Percentiles rank a stretch among this genome's conserved stretches.
phyloP scores from a whole-genome alignment of 306 rosid species.

The Lathyrus oleraceus region DNA sequence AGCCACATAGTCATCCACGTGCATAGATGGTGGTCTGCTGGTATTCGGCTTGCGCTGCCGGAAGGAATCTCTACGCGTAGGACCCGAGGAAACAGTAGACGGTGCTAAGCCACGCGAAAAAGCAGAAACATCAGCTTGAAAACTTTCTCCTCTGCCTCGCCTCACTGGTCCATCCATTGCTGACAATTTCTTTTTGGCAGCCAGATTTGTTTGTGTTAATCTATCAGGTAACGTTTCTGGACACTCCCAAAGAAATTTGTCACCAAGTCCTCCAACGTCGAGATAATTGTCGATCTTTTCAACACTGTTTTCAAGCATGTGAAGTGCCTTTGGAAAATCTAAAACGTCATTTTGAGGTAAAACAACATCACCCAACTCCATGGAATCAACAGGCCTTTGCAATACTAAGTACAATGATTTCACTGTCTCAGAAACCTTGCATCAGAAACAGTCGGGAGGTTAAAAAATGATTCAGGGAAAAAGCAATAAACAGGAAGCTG shows the following conservation, averaged over 20 bases:
- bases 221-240: slow-evolving; percentile 93
- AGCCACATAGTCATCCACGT: slow-evolving; percentile 96
- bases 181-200: slow-evolving; percentile 68
- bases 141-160: slow-evolving; percentile 88
- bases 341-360: slow-evolving; percentile 48
- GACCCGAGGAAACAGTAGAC: slow-evolving; percentile 70
- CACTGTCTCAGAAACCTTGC: slow-evolving; percentile 64
- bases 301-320: slow-evolving; percentile 49
- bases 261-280: slow-evolving; percentile 62
- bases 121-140: slow-evolving; percentile 58
- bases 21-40: slow-evolving; percentile 99
- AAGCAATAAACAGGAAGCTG: slow-evolving; percentile 10
- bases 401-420: slow-evolving; percentile 62
- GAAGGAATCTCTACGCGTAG: slow-evolving; percentile 91
- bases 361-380: slow-evolving; percentile 46
- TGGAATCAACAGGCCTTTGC: slow-evolving; percentile 61
- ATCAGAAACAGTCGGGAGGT: slow-evolving; percentile 39
- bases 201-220: slow-evolving; percentile 54
- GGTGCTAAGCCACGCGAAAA: slow-evolving; percentile 67
- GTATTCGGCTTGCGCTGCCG: slow-evolving; percentile 99
- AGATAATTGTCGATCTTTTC: slow-evolving; percentile 70
- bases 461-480: slow-evolving; percentile 22
- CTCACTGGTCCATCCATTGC: slow-evolving; percentile 67
- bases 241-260: slow-evolving; percentile 90
- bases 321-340: slow-evolving; percentile 54